Evolutionary conservation across 2,329 filamentous ascomycete species (phyloP).

Genomic region (Lachnum nothofagi): DNA sequence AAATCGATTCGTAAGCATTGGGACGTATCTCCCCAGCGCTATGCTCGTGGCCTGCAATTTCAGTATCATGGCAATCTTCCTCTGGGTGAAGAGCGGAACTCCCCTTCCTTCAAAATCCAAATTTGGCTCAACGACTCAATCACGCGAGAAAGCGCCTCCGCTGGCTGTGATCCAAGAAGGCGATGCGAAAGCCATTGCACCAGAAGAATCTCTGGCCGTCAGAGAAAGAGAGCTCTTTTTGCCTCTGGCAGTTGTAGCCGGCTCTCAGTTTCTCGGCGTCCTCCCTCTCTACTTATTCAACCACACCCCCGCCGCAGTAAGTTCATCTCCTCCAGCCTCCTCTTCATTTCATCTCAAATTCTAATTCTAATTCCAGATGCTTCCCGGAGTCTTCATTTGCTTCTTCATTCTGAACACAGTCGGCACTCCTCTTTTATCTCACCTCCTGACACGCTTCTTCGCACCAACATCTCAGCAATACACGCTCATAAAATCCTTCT

Average conservation of each 20-base stretch:
- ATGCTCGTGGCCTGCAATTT: constrained; percentile 95
- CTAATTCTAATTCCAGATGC: constrained; percentile 41
- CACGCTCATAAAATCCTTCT: constrained; percentile 80
- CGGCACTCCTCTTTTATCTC: constrained; percentile 54
- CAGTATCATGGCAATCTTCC: constrained; percentile 85
- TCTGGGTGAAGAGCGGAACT: constrained; percentile 86
- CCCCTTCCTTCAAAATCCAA: constrained; percentile 12
- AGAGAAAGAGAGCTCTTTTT: constrained; percentile 57
- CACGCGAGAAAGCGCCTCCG: constrained; percentile 32
- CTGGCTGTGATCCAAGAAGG: constrained; percentile 23
- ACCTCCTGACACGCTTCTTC: constrained; percentile 47
- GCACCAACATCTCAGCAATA: constrained; percentile 63
- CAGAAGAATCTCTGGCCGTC: constrained; percentile 20
- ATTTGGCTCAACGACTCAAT: constrained; percentile 21
- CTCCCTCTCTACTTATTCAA: constrained; percentile 86
- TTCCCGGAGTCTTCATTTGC: constrained; percentile 52
- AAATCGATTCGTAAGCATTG: constrained; percentile 93
- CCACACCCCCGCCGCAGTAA: constrained; percentile 59
- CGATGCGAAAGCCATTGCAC: constrained; percentile 21
- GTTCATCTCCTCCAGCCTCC: constrained; percentile 3
- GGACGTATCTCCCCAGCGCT: constrained; percentile 93
- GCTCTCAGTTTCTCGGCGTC: constrained; percentile 70
- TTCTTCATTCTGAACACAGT: constrained; percentile 52
- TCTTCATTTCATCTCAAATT: background rate
- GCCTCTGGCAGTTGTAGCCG: constrained; percentile 67